phyloP scores from a whole-genome alignment of 1,284 basidiomycete species.

The Ceratobasidium theobromae region DNA sequence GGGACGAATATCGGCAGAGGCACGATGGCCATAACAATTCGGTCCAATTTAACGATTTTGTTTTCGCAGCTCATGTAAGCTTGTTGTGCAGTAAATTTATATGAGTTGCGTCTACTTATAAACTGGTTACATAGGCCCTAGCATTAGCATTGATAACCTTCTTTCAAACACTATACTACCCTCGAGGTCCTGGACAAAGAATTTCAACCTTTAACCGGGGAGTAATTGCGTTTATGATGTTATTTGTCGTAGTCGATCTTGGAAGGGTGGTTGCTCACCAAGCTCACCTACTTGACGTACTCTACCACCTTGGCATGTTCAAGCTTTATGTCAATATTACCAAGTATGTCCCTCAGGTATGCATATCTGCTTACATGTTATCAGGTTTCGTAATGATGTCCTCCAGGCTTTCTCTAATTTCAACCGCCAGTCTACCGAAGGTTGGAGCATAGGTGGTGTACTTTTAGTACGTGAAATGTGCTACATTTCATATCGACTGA shows the following conservation, averaged over 20 bases:
- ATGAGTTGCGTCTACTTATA: neutral
- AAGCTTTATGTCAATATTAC: slow-evolving; percentile 45
- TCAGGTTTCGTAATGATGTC: slow-evolving; percentile 4
- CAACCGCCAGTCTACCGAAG: slow-evolving; percentile 42
- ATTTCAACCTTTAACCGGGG: slow-evolving; percentile 37
- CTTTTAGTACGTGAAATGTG: slow-evolving; percentile 37
- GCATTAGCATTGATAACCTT: slow-evolving; percentile 32
- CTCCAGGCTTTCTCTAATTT: slow-evolving; percentile 44
- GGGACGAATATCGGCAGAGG: slow-evolving; percentile 39
- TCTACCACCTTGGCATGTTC: slow-evolving; percentile 42
- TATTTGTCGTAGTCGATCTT: slow-evolving; percentile 31
- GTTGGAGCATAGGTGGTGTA: slow-evolving; percentile 46
- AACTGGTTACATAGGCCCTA: slow-evolving; percentile 30
- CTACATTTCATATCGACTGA: neutral
- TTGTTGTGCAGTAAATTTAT: neutral
- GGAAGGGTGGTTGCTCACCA: slow-evolving; percentile 29
- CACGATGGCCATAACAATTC: slow-evolving; percentile 41
- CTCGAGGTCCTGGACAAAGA: slow-evolving; percentile 37
- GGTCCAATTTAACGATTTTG: slow-evolving; percentile 42
- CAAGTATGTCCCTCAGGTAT: slow-evolving; percentile 44
- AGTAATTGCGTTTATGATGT: slow-evolving; percentile 35
- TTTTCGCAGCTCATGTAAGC: slow-evolving; percentile 40
- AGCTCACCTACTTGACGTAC: slow-evolving; percentile 36
- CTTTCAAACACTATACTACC: slow-evolving; percentile 37
- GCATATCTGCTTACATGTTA: too few species aligned